Conservation (phyloP, 805 yeast genomes). For the Schizosaccharomyces cryophilus region DNA sequence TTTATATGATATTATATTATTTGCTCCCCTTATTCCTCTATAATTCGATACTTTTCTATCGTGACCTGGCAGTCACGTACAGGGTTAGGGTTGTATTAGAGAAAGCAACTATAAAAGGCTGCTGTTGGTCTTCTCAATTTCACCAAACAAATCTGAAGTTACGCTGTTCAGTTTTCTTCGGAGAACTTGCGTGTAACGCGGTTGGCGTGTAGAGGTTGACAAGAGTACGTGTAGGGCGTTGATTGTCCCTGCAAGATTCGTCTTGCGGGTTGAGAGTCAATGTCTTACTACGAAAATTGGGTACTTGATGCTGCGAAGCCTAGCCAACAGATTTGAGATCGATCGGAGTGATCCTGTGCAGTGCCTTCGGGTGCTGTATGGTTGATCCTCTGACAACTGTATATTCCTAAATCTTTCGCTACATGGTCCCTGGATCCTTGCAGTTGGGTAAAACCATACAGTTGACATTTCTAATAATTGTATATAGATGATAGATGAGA, state of each 20-base stretch:
- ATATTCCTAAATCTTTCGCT: constrained; percentile 1
- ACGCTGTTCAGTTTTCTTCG: neutral
- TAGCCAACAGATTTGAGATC: neutral
- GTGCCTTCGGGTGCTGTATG: neutral
- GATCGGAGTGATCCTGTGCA: neutral
- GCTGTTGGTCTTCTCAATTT: no score
- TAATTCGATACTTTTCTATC: no score
- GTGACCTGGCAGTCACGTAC: neutral
- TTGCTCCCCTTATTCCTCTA: no score
- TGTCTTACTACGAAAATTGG: neutral
- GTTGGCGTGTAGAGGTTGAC: constrained; percentile 1
- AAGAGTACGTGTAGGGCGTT: neutral
- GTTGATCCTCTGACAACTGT: constrained; percentile 1
- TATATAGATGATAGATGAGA: no score
- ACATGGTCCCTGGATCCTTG: constrained; percentile 2
- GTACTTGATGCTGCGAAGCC: neutral
- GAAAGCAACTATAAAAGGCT: neutral
- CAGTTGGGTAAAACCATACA: constrained; percentile 2
- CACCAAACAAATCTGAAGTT: neutral
- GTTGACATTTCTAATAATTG: neutral
- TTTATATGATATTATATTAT: no score
- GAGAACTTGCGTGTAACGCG: neutral
- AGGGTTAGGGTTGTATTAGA: neutral
- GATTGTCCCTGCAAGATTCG: neutral
- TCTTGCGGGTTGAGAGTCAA: neutral